Conservation (phyloP, 2,329 filamentous ascomycete genomes). For the Talaromyces piceae region DNA sequence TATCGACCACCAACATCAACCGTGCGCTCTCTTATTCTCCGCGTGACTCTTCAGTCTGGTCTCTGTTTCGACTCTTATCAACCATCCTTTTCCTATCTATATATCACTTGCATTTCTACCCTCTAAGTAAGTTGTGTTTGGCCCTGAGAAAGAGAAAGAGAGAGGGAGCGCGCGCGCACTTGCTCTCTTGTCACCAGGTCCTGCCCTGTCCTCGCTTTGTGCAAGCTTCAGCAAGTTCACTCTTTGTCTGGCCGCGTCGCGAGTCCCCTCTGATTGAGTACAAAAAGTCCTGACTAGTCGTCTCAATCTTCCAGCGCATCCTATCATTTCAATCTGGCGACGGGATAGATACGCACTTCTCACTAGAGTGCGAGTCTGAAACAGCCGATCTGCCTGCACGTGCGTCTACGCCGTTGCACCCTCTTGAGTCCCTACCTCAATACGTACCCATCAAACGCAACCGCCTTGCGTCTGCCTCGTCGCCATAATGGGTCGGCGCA, state of each 20-base stretch:
- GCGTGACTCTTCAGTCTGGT: background rate
- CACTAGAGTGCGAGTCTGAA: background rate
- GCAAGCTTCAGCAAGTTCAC: background rate
- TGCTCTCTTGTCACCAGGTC: background rate
- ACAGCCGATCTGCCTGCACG: background rate
- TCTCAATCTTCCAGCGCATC: background rate
- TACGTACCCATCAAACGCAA: background rate
- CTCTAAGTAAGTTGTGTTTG: too few species aligned
- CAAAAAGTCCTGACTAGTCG: background rate
- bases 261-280: background rate
- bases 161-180: too few species aligned
- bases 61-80: background rate
- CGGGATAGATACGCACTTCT: background rate
- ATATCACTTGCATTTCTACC: too few species aligned
- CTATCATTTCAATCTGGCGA: too few species aligned
- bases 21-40: background rate
- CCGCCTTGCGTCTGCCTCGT: background rate
- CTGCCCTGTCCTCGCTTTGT: background rate
- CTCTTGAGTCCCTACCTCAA: background rate
- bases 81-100: background rate
- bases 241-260: background rate
- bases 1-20: background rate
- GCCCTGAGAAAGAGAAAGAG: too few species aligned
- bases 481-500: conserved; percentile 79
- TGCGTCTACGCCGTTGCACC: background rate